Percentiles rank a stretch among this genome's conserved stretches.
Conservation (phyloP, 805 yeast species). For the Candida maesae region DNA sequence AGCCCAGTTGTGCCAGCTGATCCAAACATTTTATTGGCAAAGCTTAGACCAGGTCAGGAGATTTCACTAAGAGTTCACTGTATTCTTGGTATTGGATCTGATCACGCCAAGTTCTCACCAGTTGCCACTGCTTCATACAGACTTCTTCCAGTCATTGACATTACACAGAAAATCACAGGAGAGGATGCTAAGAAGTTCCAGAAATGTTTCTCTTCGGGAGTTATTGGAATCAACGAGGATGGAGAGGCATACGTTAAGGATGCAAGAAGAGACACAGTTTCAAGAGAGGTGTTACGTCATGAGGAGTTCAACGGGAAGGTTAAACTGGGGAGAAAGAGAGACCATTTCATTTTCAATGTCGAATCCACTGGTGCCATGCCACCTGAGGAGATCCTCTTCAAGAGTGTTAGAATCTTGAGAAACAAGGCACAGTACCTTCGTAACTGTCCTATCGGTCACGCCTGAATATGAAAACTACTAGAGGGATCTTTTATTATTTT, state of each 20-base stretch:
- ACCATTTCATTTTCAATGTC: conserved; percentile 90
- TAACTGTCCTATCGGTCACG: conserved; percentile 68
- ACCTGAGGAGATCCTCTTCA: conserved; percentile 93
- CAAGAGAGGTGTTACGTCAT: conserved; percentile 94
- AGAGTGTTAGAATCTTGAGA: conserved; percentile 79
- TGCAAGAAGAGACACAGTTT: conserved; percentile 93
- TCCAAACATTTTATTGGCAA: conserved; percentile 87
- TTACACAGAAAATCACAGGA: conserved; percentile 70
- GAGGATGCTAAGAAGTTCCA: conserved; percentile 74
- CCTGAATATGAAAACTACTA: background rate
- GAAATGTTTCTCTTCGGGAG: conserved; percentile 92
- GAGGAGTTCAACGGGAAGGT: conserved; percentile 87
- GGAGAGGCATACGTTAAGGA: conserved; percentile 81
- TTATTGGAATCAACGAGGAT: conserved; percentile 63
- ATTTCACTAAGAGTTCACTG: conserved; percentile 88
- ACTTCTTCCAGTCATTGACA: conserved; percentile 82
- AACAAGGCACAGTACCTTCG: conserved; percentile 80
- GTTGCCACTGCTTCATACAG: conserved; percentile 96
- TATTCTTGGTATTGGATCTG: conserved; percentile 85
- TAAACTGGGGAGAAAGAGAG: conserved; percentile 84
- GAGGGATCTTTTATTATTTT: background rate
- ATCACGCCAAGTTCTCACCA: conserved; percentile 97
- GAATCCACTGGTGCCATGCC: conserved; percentile 97
- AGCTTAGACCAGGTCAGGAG: conserved; percentile 96
- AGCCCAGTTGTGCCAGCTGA: conserved; percentile 74